Evolutionary conservation across 2,329 filamentous ascomycete species (phyloP), one percentile per base, ranked within the genome.

Genomic region (Colletotrichum echinochloae): DNA sequence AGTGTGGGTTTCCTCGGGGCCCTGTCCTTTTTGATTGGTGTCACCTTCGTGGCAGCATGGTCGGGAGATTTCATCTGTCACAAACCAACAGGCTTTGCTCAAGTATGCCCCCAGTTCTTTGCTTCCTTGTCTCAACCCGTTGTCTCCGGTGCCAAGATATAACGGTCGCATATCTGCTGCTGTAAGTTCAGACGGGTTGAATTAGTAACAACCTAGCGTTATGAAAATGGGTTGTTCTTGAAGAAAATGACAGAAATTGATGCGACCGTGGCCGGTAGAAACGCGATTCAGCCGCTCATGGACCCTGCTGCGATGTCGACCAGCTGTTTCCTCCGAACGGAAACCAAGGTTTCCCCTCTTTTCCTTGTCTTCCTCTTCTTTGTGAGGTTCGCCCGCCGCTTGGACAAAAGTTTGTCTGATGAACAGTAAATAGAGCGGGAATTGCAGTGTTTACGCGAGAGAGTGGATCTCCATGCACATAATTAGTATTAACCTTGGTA

Each of bases 181-280:
- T 14, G 20, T 12, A 37, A 51, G 64, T 70, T 70, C 63, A 44
- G 67, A 70, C 63, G 67, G 37, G 23, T 49, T 52, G 33, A 28
- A 35, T 35, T 44, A 37, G 51, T 23, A 37, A 46, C 51, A 20
- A 18, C 26, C 6, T 23, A 9, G 52, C 51, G 44, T 44, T 57
- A 51, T n/a, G 5, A 26, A 18, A 5, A 12, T 28, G 51, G 66
- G 55, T 57, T 67, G 59, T 70, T 70, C 63, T 54, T 62, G 51
- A 37, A 55, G n/a, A 28, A 8, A 14, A 28, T 57, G 51, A 66
- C 23, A 23, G 41, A 56, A 26, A 41, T 66, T 66, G 37, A 70
- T 61, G 35, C 61, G 33, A 8, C 14, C n/a, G 8, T 66, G 56
- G n/a, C 48, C 20, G 18, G 8, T 28, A 26, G 8, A 14, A 39